Evolutionary conservation across 495 filamentous ascomycete genomes (phyloP), one percentile per base, ranked within the genome.

Genomic region (Trichocladium uniseriatum): DNA sequence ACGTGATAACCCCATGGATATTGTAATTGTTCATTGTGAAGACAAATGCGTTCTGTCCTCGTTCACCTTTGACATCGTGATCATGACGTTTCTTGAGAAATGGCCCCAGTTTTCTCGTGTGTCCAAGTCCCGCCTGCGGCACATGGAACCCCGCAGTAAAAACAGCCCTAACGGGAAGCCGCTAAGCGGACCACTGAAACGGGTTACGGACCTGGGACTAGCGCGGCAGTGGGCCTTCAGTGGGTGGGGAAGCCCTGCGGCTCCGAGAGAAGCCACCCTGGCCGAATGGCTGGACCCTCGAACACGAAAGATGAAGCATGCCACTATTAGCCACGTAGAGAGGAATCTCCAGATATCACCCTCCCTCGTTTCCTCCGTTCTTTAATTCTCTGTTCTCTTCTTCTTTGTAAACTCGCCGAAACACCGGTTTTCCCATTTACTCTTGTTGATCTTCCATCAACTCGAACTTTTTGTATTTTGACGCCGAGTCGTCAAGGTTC

Each of bases 241-340:
- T 4, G 4, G 27, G 51, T 52, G 43, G 42, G 29, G 43, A 39
- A 34, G 20, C 16, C n/a, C 29, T 16, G 34, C 40, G 3, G 34
- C 39, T 10, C n/a, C 6, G 31, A 22, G 48, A 52, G 47, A 57
- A 57, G 55, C 58, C 61, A 61, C 38, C 28, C 50, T 53, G 51
- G 38, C 51, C 51, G 44, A 38, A 37, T 53, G 3, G 3, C 5
- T 11, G 5, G 22, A 42, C 14, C 24, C 15, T 19, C 24, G 20
- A 27, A 36, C 20, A 14, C 29, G 18, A 21, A 20, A 27, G n/a
- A 7, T 41, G 29, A 9, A 35, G n/a, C 38, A 35, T 37, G 10
- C n/a, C 38, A 18, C 29, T 9, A 7, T 19, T 4, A 29, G 24
- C 24, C 24, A 3, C 24, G 24, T 27, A 27, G 8, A 27, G 24